phyloP scores from a whole-genome alignment of 495 filamentous ascomycete species.

The Staphylotrichum longicolle region DNA sequence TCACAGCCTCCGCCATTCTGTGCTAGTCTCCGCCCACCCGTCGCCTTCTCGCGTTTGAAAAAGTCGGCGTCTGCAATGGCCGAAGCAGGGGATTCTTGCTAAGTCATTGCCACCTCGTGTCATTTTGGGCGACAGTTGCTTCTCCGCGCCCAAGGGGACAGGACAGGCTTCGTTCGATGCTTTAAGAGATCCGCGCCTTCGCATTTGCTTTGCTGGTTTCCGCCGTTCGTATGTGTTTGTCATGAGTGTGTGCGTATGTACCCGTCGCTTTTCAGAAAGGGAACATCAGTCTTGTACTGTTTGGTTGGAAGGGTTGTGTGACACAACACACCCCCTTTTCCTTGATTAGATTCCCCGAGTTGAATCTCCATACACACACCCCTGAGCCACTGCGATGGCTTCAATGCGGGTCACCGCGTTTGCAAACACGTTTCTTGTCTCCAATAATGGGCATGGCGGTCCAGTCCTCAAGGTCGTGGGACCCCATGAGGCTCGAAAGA shows the following conservation, averaged over 20 bases:
- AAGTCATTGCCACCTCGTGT: constrained; percentile 9
- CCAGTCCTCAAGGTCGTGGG: constrained; percentile 22
- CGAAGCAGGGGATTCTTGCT: background rate
- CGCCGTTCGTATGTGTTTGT: background rate
- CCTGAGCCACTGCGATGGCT: background rate
- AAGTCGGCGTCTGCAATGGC: background rate
- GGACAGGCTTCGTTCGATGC: background rate
- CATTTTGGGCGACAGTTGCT: background rate
- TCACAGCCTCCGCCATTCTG: background rate
- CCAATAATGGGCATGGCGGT: constrained; percentile 11
- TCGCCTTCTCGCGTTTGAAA: constrained; percentile 5
- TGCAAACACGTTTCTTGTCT: constrained; percentile 27
- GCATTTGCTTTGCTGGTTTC: constrained; percentile 5
- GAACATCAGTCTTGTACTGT: background rate
- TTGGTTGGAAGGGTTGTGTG: background rate
- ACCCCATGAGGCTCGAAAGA: constrained; percentile 25
- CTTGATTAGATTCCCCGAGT: background rate
- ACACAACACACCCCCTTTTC: background rate
- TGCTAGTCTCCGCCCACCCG: no score
- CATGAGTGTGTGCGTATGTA: background rate
- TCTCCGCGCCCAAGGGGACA: background rate
- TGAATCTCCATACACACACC: background rate
- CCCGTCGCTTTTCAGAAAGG: background rate
- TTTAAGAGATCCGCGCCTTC: background rate
- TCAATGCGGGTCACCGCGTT: constrained; percentile 14